Base-by-base conservation (phyloP, 306 rosid genomes). In the Lathyrus tuberosus region DNA sequence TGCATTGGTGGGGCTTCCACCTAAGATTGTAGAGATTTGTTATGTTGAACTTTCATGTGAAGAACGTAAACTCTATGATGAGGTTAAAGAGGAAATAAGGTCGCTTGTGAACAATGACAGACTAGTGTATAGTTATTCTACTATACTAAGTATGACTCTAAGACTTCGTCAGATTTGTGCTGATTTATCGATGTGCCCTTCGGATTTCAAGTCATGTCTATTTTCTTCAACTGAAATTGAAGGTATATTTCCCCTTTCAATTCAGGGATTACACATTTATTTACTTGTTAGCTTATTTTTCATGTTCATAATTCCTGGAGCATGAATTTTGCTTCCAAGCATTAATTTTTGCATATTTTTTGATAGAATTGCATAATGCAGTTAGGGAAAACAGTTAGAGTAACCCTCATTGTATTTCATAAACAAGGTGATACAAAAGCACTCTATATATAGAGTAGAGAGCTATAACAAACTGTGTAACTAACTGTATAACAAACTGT, bases 131-230 rank as follows among this genome's bases (percentile, higher is more conserved):
- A 73, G 86, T 69, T 85, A 82, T 75, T 73, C 89, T 10, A 71
- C 86, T 15, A 35, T 91, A 28, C 86, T 88, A 9, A 72, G 93
- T 80, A 81, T 76, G 48, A 76, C 89, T 78, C 71, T 87, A 69
- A 83, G 86, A 52, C 97, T 91, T 64, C 91, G 96, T 38, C 97
- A 92, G 80, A 86, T 92, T 67, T 92, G 97, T 76, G 77, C 85
- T 37, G 87, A 92, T 76, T 41, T 41, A 33, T 81, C 91, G 0
- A 70, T 89, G 87, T 89, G 92, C 74, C 92, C 97, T 15, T 71
- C 82, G 57, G 80, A 84, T 78, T 79, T 78, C 74, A 77, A 57
- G 62, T 84, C 87, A 3, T 35, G 31, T 67, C 37, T 79, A 51
- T 67, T 81, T 42, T 84, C 86, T 69, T 72, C 84, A 8, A 63